Base-by-base conservation (phyloP, 345 rosid genomes). In the Citrus hindsii region DNA sequence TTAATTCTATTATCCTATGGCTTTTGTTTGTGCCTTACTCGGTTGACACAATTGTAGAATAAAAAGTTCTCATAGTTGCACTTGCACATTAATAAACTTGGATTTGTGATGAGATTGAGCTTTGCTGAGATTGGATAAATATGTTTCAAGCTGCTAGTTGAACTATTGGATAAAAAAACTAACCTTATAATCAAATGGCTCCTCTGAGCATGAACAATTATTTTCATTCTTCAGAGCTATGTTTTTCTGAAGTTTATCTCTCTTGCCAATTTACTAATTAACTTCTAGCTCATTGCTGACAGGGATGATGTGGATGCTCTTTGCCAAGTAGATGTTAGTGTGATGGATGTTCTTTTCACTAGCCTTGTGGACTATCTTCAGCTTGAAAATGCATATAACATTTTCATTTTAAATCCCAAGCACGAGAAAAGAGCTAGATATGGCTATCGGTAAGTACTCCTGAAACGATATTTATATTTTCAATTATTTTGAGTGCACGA, bases 341-440 rank as follows among this genome's bases (percentile, higher is more conserved):
- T 89, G 94, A 85, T 94, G 92, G 99, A 92, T 78, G 85, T 83
- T 86, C 86, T 96, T 83, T 90, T 94, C 85, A 71, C 90, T 78
- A 90, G 98, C 89, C 97, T 96, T 76, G 93, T 90, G 33, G 92
- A 90, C 65, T 94, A 94, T 84, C 95, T 94, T 84, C 94, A 94
- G 79, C 92, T 96, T 75, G 97, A 78, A 81, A 90, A 89, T 83
- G 94, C 95, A 37, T 96, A 94, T 85, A 96, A 92, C 80, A 80
- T 96, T 82, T 92, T 96, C 80, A 77, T 96, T 83, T 83, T 96
- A 89, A 96, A 96, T 83, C 97, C 95, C 60, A 90, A 86, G 79
- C 88, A 58, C 78, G 90, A 84, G 4, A 88, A 80, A 78, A 84
- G 84, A 77, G 79, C 90, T 80, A 91, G 81, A 89, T 96, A 96